Evolutionary conservation across 306 rosid genomes (phyloP).

Genomic region (Arachis stenosperma): DNA sequence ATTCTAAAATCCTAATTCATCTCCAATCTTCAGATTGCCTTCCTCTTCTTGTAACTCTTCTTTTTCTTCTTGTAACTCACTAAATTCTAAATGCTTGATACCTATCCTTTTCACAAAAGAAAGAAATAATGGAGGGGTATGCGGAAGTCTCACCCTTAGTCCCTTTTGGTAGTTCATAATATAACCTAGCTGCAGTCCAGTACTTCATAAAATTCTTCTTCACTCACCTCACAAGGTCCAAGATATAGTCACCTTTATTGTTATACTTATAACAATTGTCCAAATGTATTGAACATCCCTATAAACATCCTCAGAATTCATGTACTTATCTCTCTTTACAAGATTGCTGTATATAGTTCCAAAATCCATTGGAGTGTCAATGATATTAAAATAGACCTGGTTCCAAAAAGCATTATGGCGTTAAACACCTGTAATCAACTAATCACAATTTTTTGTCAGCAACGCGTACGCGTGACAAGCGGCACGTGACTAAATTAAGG

Average conservation of each 20-base stretch:
- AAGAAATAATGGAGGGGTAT: not conserved
- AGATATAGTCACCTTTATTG: conserved; percentile 93
- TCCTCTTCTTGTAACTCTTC: too few species aligned
- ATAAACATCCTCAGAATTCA: conserved; percentile 79
- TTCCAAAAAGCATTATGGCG: conserved; percentile 45
- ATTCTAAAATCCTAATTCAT: too few species aligned
- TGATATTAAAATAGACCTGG: conserved; percentile 96
- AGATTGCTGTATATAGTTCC: conserved; percentile 88
- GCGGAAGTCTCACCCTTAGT: conserved; percentile 58
- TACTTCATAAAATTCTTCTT: conserved; percentile 90
- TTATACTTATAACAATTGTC: conserved; percentile 88
- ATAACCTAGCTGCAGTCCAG: conserved; percentile 89
- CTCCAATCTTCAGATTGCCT: too few species aligned
- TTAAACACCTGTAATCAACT: conserved; percentile 20
- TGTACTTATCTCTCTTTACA: conserved; percentile 72
- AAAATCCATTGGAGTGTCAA: conserved; percentile 96
- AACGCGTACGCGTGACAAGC: too few species aligned
- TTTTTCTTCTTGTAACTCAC: not conserved
- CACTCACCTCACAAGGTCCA: conserved; percentile 95
- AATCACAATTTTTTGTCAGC: not conserved
- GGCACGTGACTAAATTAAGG: too few species aligned
- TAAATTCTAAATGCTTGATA: not conserved
- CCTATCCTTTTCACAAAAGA: conserved; percentile 8
- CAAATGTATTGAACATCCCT: conserved; percentile 89
- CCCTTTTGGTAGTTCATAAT: conserved; percentile 61